phyloP scores from a whole-genome alignment of 441 rosid genomes.

The Jatropha multifida region DNA sequence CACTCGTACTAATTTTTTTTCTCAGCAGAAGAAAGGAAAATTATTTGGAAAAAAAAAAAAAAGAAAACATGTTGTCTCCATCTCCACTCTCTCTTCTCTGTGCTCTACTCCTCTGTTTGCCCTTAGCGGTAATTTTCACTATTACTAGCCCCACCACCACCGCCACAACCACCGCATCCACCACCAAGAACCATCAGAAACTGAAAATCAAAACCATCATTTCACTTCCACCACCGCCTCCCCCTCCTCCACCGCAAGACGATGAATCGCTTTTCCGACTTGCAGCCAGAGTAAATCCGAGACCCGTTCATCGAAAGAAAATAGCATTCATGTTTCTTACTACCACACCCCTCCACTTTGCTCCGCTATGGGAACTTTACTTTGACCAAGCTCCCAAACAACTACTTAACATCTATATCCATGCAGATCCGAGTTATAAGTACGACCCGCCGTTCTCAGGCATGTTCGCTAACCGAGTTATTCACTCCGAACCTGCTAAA shows the following conservation, averaged over 20 bases:
- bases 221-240: conserved; percentile 16
- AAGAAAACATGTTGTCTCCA: conserved; percentile 50
- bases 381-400: conserved; percentile 37
- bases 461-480: conserved; percentile 50
- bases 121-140: conserved; percentile 56
- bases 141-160: conserved; percentile 28
- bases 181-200: background rate
- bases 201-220: conserved; percentile 16
- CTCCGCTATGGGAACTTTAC: conserved; percentile 62
- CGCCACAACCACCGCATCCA: conserved; percentile 10
- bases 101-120: conserved; percentile 59
- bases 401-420: conserved; percentile 61
- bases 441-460: conserved; percentile 50
- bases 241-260: conserved; percentile 26
- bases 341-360: conserved; percentile 59
- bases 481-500: conserved; percentile 50
- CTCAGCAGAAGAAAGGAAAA: background rate
- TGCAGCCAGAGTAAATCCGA: conserved; percentile 47
- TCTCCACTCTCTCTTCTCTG: conserved; percentile 53
- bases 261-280: conserved; percentile 45
- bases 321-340: conserved; percentile 70
- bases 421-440: conserved; percentile 52
- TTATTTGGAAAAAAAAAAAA: background rate
- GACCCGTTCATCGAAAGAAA: conserved; percentile 40
- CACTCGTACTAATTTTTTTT: too few relatives aligned